Base-by-base conservation (phyloP, 2,329 filamentous ascomycete species). In the Phialocephala subalpina region DNA sequence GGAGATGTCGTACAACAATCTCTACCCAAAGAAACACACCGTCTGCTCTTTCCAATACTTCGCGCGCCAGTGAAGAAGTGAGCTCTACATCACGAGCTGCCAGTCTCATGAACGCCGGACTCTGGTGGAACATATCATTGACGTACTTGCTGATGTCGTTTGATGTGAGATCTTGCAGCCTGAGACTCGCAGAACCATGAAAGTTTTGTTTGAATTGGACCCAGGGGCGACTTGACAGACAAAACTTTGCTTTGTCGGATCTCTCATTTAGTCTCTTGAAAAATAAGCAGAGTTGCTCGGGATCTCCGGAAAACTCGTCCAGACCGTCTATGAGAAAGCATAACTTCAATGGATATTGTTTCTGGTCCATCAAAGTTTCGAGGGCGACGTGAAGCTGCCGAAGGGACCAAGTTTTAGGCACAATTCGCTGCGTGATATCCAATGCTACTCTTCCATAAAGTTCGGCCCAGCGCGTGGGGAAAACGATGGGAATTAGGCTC, bases 241-340 rank as follows among this genome's bases (percentile, higher is more conserved):
- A 68, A 14, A 65, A 29, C 25, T 66, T 68, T 20, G 60, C 35
- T 22, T 25, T 33, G 3, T 27, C 36, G 12, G 52, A 61, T 9
- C n/a, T 42, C 3, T 2, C 58, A 2, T 4, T 33, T 47, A 22
- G 18, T n/a, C 42, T 8, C 6, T 33, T 35, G 18, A 68, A 63
- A 47, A 60, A 40, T 14, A 58, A 12, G 0, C 57, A 11, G 2
- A 67, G 57, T 20, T 56, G 18, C 9, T 45, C 52, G 42, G 53
- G 42, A 20, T 57, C 22, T 6, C 67, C 63, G 6, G 64, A 49
- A 40, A 61, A 67, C 49, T 69, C 61, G 56, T 69, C 67, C 29
- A 68, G 36, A 4, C 67, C 67, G 29, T 68, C 65, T 33, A 67
- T n/a, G 25, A 64, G 52, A 7, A 64, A 56, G 42, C 62, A 64